These are phyloP conservation scores for Euphrasia arctica DNA, from an alignment of 305 asterid genomes.

Conservation along the genomic window DNA sequence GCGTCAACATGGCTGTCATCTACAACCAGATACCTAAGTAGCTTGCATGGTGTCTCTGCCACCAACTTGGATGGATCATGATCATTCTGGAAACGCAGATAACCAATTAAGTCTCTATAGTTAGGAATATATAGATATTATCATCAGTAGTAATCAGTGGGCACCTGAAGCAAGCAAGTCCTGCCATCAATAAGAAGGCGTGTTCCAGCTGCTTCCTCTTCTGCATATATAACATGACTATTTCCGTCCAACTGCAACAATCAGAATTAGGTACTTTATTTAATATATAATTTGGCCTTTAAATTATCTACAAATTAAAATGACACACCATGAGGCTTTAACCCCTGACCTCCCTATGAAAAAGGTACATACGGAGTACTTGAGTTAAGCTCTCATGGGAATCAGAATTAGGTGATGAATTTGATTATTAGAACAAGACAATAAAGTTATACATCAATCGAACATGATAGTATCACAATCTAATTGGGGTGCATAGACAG, in stretches of 20 bases:
- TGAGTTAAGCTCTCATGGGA: too few relatives aligned
- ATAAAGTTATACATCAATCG: conserved; percentile 21
- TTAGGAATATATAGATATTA: conserved; percentile 11
- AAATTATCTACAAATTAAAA: too few relatives aligned
- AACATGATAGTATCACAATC: conserved; percentile 23
- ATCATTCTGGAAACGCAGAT: conserved; percentile 63
- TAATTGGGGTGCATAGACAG: conserved; percentile 18
- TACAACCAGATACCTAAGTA: conserved; percentile 71
- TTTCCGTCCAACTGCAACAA: conserved; percentile 82
- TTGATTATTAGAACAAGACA: conserved; percentile 3
- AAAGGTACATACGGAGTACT: too few relatives aligned
- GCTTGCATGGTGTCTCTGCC: conserved; percentile 99
- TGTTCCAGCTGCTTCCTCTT: conserved; percentile 99
- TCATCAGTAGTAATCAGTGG: conserved; percentile 22
- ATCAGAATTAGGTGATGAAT: conserved; percentile 3
- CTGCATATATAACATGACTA: conserved; percentile 94
- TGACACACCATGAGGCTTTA: too few relatives aligned
- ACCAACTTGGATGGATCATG: conserved; percentile 97
- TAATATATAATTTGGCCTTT: too few relatives aligned
- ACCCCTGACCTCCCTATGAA: too few relatives aligned
- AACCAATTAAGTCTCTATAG: conserved; percentile 21
- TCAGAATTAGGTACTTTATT: conserved; percentile 11
- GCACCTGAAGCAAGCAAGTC: conserved; percentile 95
- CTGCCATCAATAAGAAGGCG: conserved; percentile 99
- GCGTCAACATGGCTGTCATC: conserved; percentile 95